Percentiles rank a stretch among this genome's conserved stretches.
phyloP scores from a whole-genome alignment of 257 asterid genomes.

The Solanum corneliomulleri region DNA sequence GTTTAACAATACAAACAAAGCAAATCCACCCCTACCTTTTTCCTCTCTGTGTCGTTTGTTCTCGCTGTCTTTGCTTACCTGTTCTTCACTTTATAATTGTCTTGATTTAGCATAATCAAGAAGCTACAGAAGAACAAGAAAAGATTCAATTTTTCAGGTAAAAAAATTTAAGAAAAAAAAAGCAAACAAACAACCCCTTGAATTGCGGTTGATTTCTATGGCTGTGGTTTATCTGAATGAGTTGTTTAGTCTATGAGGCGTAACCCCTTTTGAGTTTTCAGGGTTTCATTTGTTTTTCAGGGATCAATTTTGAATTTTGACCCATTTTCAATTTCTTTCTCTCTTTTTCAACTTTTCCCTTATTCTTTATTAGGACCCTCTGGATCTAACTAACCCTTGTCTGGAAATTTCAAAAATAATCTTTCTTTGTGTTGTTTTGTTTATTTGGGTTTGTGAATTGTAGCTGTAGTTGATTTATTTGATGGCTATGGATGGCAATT shows the following conservation, averaged over 20 bases:
- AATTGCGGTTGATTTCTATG: not conserved
- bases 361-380: not conserved
- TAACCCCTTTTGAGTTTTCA: not conserved
- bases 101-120: not conserved
- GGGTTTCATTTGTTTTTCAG: not conserved
- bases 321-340: not conserved
- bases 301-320: not conserved
- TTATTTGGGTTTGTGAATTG: not conserved
- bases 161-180: not conserved
- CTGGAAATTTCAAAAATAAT: not conserved
- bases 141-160: not conserved
- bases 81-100: not conserved
- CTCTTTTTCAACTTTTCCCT: not conserved
- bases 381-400: constrained; percentile 1
- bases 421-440: not conserved
- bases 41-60: not conserved
- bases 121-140: not conserved
- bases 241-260: not conserved
- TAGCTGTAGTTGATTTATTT: not conserved
- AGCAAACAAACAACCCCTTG: not conserved
- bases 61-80: not conserved
- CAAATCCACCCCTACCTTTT: not conserved
- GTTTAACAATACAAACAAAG: not conserved
- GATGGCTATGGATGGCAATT: not conserved
- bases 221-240: not conserved